Conservation (phyloP, 2,329 filamentous ascomycete species). For the Verticillium dahliae region DNA sequence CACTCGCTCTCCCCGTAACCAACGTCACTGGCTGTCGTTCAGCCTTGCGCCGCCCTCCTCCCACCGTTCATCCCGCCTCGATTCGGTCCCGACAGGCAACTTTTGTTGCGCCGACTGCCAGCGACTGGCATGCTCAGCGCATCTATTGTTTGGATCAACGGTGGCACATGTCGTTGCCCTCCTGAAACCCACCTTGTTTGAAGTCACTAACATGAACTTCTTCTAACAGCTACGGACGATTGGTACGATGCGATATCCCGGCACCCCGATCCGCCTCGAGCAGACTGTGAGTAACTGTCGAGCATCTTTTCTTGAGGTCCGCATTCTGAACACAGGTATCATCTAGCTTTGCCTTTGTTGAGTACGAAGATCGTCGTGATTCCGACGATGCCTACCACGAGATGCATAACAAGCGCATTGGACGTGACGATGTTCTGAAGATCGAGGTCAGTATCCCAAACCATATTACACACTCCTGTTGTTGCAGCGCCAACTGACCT, state of each 20-base stretch:
- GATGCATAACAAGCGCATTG: conserved; percentile 99
- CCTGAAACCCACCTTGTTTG: neutral
- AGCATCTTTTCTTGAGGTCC: neutral
- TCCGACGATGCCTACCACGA: conserved; percentile 98
- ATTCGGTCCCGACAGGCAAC: conserved; percentile 14
- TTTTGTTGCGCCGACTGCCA: conserved; percentile 13
- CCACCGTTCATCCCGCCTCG: conserved; percentile 17
- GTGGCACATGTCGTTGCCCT: neutral
- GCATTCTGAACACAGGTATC: neutral
- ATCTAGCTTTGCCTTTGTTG: conserved; percentile 86
- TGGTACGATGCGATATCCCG: conserved; percentile 97
- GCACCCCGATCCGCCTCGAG: conserved; percentile 89
- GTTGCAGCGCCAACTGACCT: too few relatives aligned
- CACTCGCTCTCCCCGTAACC: conserved; percentile 21
- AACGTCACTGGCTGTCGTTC: conserved; percentile 25
- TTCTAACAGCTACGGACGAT: conserved; percentile 75
- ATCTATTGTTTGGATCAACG: neutral
- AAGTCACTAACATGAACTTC: neutral
- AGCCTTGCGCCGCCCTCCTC: conserved; percentile 26
- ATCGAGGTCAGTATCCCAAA: conserved; percentile 67
- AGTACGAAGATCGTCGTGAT: conserved; percentile 97
- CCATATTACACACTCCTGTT: neutral
- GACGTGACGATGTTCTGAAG: conserved; percentile 90
- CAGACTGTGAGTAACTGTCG: conserved; percentile 66
- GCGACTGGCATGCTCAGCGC: neutral